These are phyloP conservation scores for Acephala macrosclerotiorum DNA, from an alignment of 2,329 filamentous ascomycete genomes.

Conservation along the genomic window DNA sequence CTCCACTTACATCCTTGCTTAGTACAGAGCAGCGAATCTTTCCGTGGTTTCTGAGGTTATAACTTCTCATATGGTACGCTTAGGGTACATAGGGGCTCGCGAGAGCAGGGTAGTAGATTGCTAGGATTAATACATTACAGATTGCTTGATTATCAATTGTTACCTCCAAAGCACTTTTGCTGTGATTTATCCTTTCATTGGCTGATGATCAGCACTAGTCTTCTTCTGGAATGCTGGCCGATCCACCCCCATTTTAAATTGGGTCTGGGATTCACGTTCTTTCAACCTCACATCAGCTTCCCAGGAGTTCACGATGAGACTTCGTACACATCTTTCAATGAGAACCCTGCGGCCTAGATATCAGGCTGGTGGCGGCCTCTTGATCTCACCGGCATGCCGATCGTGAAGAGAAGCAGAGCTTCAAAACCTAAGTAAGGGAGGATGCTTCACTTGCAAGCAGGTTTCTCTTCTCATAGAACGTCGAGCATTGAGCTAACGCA, in stretches of 20 bases:
- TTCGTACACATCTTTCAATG: too few species aligned
- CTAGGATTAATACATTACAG: not conserved
- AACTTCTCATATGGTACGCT: not conserved
- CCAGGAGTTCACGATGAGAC: too few species aligned
- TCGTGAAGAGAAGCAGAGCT: not conserved
- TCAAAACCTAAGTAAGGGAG: not conserved
- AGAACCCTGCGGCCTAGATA: too few species aligned
- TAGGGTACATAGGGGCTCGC: not conserved
- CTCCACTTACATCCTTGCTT: not conserved
- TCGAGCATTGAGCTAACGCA: not conserved
- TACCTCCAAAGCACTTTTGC: too few species aligned
- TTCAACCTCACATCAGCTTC: too few species aligned
- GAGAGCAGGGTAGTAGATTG: not conserved
- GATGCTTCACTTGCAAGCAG: not conserved
- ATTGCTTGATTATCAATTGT: not conserved
- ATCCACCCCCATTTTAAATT: too few species aligned
- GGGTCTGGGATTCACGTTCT: too few species aligned
- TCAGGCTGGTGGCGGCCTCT: too few species aligned
- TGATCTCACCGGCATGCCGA: too few species aligned
- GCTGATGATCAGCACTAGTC: too few species aligned
- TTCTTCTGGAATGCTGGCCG: too few species aligned
- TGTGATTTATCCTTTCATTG: too few species aligned
- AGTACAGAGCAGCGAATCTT: not conserved
- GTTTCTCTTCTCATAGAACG: not conserved
- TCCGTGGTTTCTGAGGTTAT: not conserved